Evolutionary conservation across 2,329 filamentous ascomycete genomes (phyloP).

Genomic region (Lecanicillium sp.): DNA sequence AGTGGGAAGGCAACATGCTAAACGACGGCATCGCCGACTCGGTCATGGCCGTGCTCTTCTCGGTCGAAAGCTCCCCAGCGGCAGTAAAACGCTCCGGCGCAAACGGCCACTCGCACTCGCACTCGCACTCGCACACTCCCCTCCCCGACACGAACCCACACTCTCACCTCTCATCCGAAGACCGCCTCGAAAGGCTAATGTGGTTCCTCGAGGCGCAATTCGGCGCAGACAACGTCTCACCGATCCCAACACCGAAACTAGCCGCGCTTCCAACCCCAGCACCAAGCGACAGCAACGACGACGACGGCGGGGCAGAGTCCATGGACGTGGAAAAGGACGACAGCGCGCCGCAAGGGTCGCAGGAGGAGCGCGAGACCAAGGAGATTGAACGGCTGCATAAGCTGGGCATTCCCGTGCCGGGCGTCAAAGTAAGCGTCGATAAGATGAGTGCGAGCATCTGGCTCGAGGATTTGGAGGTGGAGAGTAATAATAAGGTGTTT

Average conservation of each 20-base stretch:
- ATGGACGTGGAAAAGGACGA: constrained; percentile 15
- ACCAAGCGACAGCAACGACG: constrained; percentile 18
- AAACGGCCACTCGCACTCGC: constrained; percentile 21
- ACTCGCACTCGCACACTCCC: constrained; percentile 33
- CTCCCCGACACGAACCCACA: constrained; percentile 50
- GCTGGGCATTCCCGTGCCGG: constrained; percentile 84
- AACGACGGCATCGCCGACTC: constrained; percentile 98
- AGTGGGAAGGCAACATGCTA: constrained; percentile 97
- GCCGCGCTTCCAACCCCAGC: constrained; percentile 26
- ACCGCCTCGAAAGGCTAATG: constrained; percentile 76
- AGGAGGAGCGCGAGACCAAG: constrained; percentile 49
- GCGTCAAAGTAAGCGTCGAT: constrained; percentile 78
- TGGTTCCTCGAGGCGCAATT: constrained; percentile 98
- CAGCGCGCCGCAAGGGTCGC: constrained; percentile 31
- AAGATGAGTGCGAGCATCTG: constrained; percentile 82
- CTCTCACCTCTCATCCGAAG: constrained; percentile 59
- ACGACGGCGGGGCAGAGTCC: constrained; percentile 13
- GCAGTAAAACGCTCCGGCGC: constrained; percentile 66
- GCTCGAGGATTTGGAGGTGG: constrained; percentile 86
- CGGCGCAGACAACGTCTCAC: constrained; percentile 70
- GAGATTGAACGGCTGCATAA: constrained; percentile 75
- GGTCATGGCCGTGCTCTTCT: constrained; percentile 85
- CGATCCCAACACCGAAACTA: constrained; percentile 60
- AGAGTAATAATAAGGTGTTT: constrained; percentile 70
- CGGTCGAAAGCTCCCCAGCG: constrained; percentile 87